Evolutionary conservation across 1,284 basidiomycete species (phyloP).

Genomic region (Pascua guehoae): DNA sequence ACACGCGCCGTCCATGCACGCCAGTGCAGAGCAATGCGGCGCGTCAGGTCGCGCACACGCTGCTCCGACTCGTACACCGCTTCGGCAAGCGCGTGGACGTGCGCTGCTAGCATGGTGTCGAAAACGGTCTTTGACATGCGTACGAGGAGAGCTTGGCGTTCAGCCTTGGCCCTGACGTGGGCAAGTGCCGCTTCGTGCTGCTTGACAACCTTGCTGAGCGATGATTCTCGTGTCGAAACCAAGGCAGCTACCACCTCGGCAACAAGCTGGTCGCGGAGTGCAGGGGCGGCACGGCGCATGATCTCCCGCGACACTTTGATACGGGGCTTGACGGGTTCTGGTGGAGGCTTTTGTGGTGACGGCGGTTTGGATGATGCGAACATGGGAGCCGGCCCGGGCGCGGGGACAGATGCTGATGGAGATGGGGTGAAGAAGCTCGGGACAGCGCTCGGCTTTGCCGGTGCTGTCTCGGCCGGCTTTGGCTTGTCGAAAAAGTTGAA

Average conservation of each 20-base stretch:
- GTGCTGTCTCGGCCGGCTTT: background rate
- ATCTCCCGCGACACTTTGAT: conserved; percentile 10
- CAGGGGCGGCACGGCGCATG: conserved; percentile 10
- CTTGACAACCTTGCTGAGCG: conserved; percentile 20
- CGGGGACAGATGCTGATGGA: background rate
- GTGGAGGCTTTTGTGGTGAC: conserved; percentile 2
- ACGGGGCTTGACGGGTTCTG: conserved; percentile 3
- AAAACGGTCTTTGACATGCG: conserved; percentile 11
- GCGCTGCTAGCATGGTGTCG: conserved; percentile 14
- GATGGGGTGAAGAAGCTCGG: conserved; percentile 1
- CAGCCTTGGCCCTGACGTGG: conserved; percentile 14
- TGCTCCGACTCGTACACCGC: conserved; percentile 3
- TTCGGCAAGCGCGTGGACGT: conserved; percentile 1
- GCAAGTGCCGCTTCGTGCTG: conserved; percentile 21
- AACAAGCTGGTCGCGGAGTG: conserved; percentile 25
- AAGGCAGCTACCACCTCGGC: conserved; percentile 23
- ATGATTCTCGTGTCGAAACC: conserved; percentile 14
- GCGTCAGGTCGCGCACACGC: conserved; percentile 9
- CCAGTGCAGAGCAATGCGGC: conserved; percentile 21
- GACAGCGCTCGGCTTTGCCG: background rate
- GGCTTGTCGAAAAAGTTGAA: conserved; percentile 1
- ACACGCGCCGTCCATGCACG: conserved; percentile 15
- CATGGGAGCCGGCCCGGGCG: background rate
- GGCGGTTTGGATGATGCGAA: background rate
- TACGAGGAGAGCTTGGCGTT: conserved; percentile 17